phyloP scores from a whole-genome alignment of 225 moss, liverwort and hornwort species.

The Polytrichum formosum region DNA sequence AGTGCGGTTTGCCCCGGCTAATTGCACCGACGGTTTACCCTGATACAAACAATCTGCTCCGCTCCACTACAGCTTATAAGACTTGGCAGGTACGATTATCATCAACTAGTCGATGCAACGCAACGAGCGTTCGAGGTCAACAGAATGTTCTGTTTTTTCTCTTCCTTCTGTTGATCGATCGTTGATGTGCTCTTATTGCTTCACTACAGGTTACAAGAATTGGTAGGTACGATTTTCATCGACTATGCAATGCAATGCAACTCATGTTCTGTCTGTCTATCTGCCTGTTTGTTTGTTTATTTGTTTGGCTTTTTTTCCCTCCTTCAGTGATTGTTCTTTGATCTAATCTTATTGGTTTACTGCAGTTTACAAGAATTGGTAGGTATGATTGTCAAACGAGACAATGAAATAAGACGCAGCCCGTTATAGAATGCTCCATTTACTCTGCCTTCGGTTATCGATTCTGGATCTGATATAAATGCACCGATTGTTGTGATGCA shows the following conservation, averaged over 20 bases:
- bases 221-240: slow-evolving; percentile 43
- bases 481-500: neutral
- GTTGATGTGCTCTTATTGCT: neutral
- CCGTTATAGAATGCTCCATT: neutral
- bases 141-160: too few species aligned
- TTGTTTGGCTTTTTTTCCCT: too few species aligned
- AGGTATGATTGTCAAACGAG: slow-evolving; percentile 24
- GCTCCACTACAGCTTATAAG: neutral
- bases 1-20: slow-evolving; percentile 1
- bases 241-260: too few species aligned
- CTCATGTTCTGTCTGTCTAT: too few species aligned
- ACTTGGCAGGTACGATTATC: slow-evolving; percentile 2
- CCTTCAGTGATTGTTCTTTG: too few species aligned
- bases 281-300: too few species aligned
- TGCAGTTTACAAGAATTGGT: slow-evolving; percentile 64
- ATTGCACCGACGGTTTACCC: neutral
- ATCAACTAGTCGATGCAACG: too few species aligned
- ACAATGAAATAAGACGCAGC: neutral
- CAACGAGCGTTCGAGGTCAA: too few species aligned
- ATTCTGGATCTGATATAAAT: neutral
- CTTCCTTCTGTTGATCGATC: too few species aligned
- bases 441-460: neutral
- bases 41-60: neutral
- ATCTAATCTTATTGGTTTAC: slow-evolving; percentile 1
- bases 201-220: slow-evolving; percentile 53